Evolutionary conservation across 495 filamentous ascomycete species (phyloP), one percentile per base, ranked within the genome.

Genomic region (Aspergillus indologenus): DNA sequence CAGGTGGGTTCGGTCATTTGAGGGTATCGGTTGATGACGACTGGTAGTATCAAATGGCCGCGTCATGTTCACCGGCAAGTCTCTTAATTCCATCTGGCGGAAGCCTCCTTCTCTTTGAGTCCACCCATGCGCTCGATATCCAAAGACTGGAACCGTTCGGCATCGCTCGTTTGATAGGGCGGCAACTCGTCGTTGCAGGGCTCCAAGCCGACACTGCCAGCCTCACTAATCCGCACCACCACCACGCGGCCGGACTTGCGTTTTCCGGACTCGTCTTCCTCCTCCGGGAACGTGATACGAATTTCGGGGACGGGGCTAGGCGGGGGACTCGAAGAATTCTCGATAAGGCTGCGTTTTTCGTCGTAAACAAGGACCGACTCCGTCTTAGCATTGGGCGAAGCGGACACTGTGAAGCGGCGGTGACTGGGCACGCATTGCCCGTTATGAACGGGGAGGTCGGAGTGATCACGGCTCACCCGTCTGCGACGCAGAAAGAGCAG

Each of bases 231-330:
- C 46, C 88, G 81, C 23, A 98, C 93, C 12, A 98, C 83, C n/a
- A 98, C 88, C 23, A 96, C 89, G 11, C 91, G 83, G 24, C 92
- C 92, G 50, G 88, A 92, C 76, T 88, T 90, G 59, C 83, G 83
- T 71, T 88, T 89, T 56, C 95, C 95, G 42, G 76, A 68, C 46
- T 86, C 84, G 63, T 96, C 89, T 65, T 92, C 93, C 80, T 98
- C 93, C 63, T 98, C 94, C 15, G 94, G 94, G 77, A 98, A 97
- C 0, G 94, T 98, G 68, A 98, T 96, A 71, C 92, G 90, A 67
- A 98, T 98, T 74, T 97, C 91, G 12, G 94, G 94, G 14, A 98
- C 84, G n/a, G 90, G 90, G 57, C 90, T 92, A 47, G 86, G 72
- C 24, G 92, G 90, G 17, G 90, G 90, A 45, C 83, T 86, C 47